These are phyloP conservation scores for Penicillium waksmanii DNA, from an alignment of 495 filamentous ascomycete species.

Conservation along the genomic window DNA sequence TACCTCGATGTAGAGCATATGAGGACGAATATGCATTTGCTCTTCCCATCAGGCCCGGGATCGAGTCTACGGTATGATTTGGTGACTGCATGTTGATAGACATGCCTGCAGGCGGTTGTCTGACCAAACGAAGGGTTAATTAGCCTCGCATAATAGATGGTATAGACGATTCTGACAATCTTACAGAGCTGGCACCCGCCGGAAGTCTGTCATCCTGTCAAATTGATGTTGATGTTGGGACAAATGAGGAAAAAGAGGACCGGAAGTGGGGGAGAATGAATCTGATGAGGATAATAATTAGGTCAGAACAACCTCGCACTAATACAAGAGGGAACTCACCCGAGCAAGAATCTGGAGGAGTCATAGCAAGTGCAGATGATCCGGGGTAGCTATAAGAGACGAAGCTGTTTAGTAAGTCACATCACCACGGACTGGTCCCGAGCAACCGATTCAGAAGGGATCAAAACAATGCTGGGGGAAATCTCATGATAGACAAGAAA, in stretches of 20 bases:
- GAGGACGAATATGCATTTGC: slow-evolving; percentile 39
- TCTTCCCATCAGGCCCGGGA: slow-evolving; percentile 38
- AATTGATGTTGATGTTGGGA: slow-evolving; percentile 37
- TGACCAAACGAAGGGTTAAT: slow-evolving; percentile 20
- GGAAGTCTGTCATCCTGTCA: slow-evolving; percentile 48
- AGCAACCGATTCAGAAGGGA: not conserved
- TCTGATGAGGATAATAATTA: slow-evolving; percentile 35
- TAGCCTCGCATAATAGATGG: not conserved
- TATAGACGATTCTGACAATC: slow-evolving; percentile 9
- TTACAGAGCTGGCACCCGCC: slow-evolving; percentile 50
- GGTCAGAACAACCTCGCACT: not conserved
- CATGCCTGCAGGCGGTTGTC: slow-evolving; percentile 44
- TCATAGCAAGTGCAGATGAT: slow-evolving; percentile 49
- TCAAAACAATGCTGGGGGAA: slow-evolving; percentile 11
- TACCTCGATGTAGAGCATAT: slow-evolving; percentile 40
- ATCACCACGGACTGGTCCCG: slow-evolving; percentile 17
- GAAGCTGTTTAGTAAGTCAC: slow-evolving; percentile 29
- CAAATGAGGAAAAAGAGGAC: slow-evolving; percentile 44
- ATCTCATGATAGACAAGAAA: slow-evolving; percentile 18
- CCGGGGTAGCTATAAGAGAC: slow-evolving; percentile 41
- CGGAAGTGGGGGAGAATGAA: slow-evolving; percentile 44
- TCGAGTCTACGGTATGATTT: slow-evolving; percentile 29
- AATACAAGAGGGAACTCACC: slow-evolving; percentile 33
- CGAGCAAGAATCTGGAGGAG: slow-evolving; percentile 51
- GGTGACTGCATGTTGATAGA: slow-evolving; percentile 39